Base-by-base conservation (phyloP, 129 eudicot species). In the Tagetes erecta region DNA sequence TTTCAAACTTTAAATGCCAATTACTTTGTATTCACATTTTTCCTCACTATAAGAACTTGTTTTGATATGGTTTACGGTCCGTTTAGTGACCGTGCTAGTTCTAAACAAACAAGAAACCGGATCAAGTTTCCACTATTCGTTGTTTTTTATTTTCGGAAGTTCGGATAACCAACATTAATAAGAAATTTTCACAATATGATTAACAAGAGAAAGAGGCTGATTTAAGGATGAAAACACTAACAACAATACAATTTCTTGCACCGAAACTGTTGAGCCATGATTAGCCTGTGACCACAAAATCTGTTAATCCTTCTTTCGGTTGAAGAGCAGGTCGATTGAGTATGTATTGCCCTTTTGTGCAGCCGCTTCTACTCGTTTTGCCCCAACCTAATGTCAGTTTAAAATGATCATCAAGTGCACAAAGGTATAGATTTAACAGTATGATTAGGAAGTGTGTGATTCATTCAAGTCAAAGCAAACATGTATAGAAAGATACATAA, bases 301-400 rank as follows among this genome's bases (percentile, higher is more conserved):
- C 3, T 59, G 53, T 34, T 79, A 83, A 82, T 76, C 84, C 80
- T 82, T 84, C 84, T 86, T 90, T 67, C 86, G 86, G 40, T 88
- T 86, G 5, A 91, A 88, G 78, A 95, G 96, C 76, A 95, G 85
- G 63, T 85, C 58, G 70, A 88, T 30, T 0, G 97, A 95, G 89
- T 95, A 95, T 56, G 95, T 80, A 76, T 88, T 91, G 41, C 99
- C 96, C 77, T 87, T 87, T 77, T 88, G 82, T 41, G 95, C 92
- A 36, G 97, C 99, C 39, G 82, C 87, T 81, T 86, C 92, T 33
- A 88, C 94, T 57, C 99, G 85, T 75, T 74, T 89, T 75, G 59
- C 94, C 12, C 99, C 99, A 63, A 95, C 55, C 99, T 91, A 57
- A 30, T 58, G 65, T 53, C 78, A 66, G 64, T 14, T 60, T 14